These are phyloP conservation scores for Penstemon barbatus DNA, from an alignment of 257 asterid genomes.

Conservation along the genomic window DNA sequence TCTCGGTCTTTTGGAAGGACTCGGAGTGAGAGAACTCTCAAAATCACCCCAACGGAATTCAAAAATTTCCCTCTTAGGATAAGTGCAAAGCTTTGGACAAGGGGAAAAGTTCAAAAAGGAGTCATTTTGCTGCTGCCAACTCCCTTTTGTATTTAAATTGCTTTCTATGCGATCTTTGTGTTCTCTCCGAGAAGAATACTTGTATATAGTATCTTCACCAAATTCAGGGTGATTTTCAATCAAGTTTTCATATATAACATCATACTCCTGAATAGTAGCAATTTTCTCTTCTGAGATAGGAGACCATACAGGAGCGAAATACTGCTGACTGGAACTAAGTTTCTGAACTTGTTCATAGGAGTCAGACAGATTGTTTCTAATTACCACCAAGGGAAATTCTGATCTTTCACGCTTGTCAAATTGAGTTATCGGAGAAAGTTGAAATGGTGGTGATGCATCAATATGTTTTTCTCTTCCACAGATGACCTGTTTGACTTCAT, in stretches of 20 bases:
- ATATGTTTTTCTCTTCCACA: slow-evolving; percentile 35
- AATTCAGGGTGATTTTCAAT: slow-evolving; percentile 34
- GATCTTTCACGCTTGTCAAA: slow-evolving; percentile 33
- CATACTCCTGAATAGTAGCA: slow-evolving; percentile 35
- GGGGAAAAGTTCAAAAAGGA: slow-evolving; percentile 36
- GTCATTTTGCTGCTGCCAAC: slow-evolving; percentile 41
- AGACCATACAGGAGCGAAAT: slow-evolving; percentile 45
- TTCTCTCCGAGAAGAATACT: slow-evolving; percentile 37
- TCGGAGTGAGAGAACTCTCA: slow-evolving; percentile 36
- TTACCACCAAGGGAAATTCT: slow-evolving; percentile 28
- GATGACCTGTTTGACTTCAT: slow-evolving; percentile 31
- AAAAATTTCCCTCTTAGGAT: slow-evolving; percentile 30
- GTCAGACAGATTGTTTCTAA: slow-evolving; percentile 33
- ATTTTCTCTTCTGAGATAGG: slow-evolving; percentile 38
- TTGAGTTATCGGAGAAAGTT: slow-evolving; percentile 39
- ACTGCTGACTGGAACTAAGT: slow-evolving; percentile 33
- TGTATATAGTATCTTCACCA: slow-evolving; percentile 24
- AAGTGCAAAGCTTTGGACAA: slow-evolving; percentile 29
- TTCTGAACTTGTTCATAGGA: slow-evolving; percentile 31
- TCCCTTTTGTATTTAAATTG: slow-evolving; percentile 24
- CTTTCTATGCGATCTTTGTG: slow-evolving; percentile 30
- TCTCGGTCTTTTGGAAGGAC: slow-evolving; percentile 37
- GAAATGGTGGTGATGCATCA: slow-evolving; percentile 34
- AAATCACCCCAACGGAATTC: slow-evolving; percentile 32
- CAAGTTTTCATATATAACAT: slow-evolving; percentile 31